Percentiles rank a stretch among this genome's conserved stretches.
These are phyloP conservation scores for Lasiosphaeria hispida DNA, from an alignment of 495 filamentous ascomycete species.

Conservation along the genomic window DNA sequence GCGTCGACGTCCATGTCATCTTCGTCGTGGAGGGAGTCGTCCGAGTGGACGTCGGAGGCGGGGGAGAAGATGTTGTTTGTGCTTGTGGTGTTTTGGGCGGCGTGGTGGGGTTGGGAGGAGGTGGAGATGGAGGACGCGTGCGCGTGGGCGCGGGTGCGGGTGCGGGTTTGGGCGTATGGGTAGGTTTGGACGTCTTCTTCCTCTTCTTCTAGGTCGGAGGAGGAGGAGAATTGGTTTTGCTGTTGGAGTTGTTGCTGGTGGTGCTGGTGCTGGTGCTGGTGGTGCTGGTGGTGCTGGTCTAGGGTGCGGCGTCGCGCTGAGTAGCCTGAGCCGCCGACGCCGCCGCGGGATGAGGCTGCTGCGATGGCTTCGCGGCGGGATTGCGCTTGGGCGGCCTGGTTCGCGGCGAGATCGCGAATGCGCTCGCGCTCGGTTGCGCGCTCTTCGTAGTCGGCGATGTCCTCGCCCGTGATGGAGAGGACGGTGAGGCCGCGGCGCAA, in stretches of 20 bases:
- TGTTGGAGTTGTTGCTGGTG: background rate
- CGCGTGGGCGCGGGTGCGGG: too few relatives aligned
- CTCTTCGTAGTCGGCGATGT: slow-evolving; percentile 75
- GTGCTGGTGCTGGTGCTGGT: background rate
- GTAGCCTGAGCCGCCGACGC: background rate
- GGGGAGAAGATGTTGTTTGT: too few relatives aligned
- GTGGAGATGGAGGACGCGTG: too few relatives aligned
- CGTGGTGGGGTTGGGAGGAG: too few relatives aligned
- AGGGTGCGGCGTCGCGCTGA: slow-evolving; percentile 17
- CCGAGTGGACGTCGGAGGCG: too few relatives aligned
- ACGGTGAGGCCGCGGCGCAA: slow-evolving; percentile 78
- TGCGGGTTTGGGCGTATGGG: too few relatives aligned
- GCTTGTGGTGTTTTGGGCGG: too few relatives aligned
- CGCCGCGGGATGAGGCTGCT: background rate
- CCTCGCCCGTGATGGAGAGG: slow-evolving; percentile 74
- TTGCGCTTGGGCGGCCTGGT: slow-evolving; percentile 26
- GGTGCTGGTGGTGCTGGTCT: slow-evolving; percentile 10
- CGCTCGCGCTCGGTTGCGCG: slow-evolving; percentile 33
- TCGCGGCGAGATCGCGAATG: slow-evolving; percentile 20
- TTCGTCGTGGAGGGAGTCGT: slow-evolving; percentile 19
- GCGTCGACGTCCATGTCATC: slow-evolving; percentile 27
- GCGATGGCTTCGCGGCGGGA: slow-evolving; percentile 24
- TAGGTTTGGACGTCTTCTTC: too few relatives aligned
- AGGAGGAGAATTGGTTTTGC: background rate
- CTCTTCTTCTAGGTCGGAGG: too few relatives aligned